Percentiles rank a stretch among this genome's conserved stretches.
phyloP scores from a whole-genome alignment of 192 early-diverging fungal genomes.

The Dissophora globulifera region DNA sequence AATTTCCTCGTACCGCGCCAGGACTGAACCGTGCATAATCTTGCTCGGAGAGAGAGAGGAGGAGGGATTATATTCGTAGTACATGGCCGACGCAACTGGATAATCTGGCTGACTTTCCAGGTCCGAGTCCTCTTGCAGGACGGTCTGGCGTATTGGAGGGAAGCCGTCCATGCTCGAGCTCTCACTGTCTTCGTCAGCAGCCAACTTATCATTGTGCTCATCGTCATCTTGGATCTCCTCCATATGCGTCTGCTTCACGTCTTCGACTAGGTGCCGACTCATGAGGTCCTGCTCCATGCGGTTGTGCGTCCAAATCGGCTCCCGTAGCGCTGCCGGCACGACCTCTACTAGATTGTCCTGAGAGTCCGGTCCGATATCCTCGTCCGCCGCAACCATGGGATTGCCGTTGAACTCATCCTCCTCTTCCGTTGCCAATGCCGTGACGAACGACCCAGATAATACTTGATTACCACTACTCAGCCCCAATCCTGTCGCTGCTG shows the following conservation, averaged over 20 bases:
- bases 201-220: background rate
- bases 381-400: constrained; percentile 64
- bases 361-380: constrained; percentile 56
- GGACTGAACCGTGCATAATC: background rate
- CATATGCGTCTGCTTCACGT: background rate
- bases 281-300: constrained; percentile 15
- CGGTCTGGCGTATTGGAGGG: background rate
- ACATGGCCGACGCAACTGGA: constrained; percentile 35
- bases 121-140: constrained; percentile 49
- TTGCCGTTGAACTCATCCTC: constrained; percentile 24
- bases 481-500: too few relatives aligned
- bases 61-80: constrained; percentile 29
- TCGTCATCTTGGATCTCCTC: constrained; percentile 15
- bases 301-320: constrained; percentile 8
- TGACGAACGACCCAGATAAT: too few relatives aligned
- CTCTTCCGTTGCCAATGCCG: constrained; percentile 15
- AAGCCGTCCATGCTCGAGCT: background rate
- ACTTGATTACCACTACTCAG: too few relatives aligned
- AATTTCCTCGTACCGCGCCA: constrained; percentile 59
- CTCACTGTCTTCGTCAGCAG: constrained; percentile 2
- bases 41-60: constrained; percentile 21
- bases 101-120: constrained; percentile 38
- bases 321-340: background rate
- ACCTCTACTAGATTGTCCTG: constrained; percentile 19
- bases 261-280: constrained; percentile 18